Evolutionary conservation across 1,284 basidiomycete species (phyloP), one percentile per base, ranked within the genome.

Genomic region (Phellopilus nigrolimitatus): DNA sequence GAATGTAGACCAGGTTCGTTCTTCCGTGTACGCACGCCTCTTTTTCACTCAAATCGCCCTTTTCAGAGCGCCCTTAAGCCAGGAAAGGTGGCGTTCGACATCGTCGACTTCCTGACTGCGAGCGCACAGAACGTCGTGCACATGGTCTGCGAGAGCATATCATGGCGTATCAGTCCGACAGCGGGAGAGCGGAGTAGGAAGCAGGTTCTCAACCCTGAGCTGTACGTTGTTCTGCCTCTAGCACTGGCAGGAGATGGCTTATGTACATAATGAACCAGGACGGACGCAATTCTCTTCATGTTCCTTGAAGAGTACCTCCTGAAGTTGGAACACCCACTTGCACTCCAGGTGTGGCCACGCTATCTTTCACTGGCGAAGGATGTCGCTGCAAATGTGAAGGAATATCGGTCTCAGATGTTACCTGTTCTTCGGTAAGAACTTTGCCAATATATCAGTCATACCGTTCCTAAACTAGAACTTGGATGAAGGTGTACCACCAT

Each of bases 221-320:
- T 90, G 89, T 91, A 56, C 61, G 81, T 68, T 8, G 7, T 40
- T 44, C 28, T 39, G 27, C 6, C 17, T 46, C 44, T 34, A 10
- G 24, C 44, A 34, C 9, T 15, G 12, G 12, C 25, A 38, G n/a
- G n/a, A n/a, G n/a, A n/a, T n/a, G n/a, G n/a, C n/a, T n/a, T 4
- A 7, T 15, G 34, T 25, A 33, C 46, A 31, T 39, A 13, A 54
- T 22, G 59, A 44, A 24, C 15, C 22, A 91, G 88, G 50, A 75
- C 78, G 19, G 89, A 91, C 56, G 66, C 67, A 9, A 74, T 76
- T 7, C 62, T 93, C 17, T 92, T 93, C 71, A 78, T 75, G 33
- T 98, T 98, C 67, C 73, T 98, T 30, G 93, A 97, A 60, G 81
- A 84, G 51, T 98, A 98, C 63, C 67, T 97, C n/a, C 69, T 70